phyloP scores from a whole-genome alignment of 176 grass and related monocot species.

The Poa pratensis region DNA sequence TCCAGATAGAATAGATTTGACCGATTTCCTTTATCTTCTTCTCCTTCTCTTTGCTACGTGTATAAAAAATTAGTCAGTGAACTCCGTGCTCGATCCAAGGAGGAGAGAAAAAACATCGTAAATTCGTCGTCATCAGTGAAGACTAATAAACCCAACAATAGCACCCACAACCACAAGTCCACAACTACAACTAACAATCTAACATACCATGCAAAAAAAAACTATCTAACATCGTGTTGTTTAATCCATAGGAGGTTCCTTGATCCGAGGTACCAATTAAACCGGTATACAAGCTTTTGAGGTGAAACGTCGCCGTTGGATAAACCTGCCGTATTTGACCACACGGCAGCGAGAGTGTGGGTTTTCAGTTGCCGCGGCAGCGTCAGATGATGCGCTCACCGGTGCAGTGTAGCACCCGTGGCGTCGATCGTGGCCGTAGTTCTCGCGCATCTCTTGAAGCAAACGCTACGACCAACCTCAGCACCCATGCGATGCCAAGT shows the following conservation, averaged over 20 bases:
- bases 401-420: not conserved
- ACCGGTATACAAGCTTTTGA: not conserved
- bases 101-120: not conserved
- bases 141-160: not conserved
- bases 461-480: conserved; percentile 4
- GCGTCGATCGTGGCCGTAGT: not conserved
- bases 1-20: not conserved
- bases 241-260: not conserved
- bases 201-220: too few relatives aligned
- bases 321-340: conserved; percentile 1
- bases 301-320: conserved; percentile 25
- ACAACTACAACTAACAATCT: not conserved
- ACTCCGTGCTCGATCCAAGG: not conserved
- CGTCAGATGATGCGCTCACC: conserved; percentile 21
- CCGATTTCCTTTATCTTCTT: not conserved
- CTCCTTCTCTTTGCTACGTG: not conserved
- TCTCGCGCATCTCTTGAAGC: not conserved
- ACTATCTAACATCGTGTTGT: not conserved
- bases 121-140: not conserved
- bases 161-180: not conserved
- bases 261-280: conserved; percentile 5
- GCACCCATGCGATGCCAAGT: conserved; percentile 2
- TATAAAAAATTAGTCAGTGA: not conserved
- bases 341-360: not conserved
- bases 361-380: conserved; percentile 30